Conservation (phyloP, 2,329 filamentous ascomycete species). For the Acrodontium crateriforme region DNA sequence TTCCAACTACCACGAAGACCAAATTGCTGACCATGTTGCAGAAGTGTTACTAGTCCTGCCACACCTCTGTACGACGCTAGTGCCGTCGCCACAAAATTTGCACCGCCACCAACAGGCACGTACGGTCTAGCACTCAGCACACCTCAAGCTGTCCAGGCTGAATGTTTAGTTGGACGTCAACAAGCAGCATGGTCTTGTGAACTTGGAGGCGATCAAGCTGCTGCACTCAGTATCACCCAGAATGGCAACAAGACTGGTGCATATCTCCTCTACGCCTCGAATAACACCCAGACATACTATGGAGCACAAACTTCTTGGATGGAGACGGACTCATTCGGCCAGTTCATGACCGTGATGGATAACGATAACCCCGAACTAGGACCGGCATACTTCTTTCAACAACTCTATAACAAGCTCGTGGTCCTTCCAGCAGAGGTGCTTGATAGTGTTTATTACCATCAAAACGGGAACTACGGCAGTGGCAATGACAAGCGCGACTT, state of each 20-base stretch:
- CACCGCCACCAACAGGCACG: constrained; percentile 40
- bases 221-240: constrained; percentile 17
- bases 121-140: constrained; percentile 42
- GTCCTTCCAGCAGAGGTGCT: constrained; percentile 32
- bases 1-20: too few relatives aligned
- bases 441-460: not conserved
- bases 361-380: constrained; percentile 42
- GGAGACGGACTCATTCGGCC: constrained; percentile 25
- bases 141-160: constrained; percentile 35
- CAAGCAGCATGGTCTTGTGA: constrained; percentile 51
- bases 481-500: constrained; percentile 11
- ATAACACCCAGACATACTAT: constrained; percentile 34
- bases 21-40: too few relatives aligned
- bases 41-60: too few relatives aligned
- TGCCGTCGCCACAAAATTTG: constrained; percentile 36
- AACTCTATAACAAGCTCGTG: constrained; percentile 51
- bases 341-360: constrained; percentile 43
- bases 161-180: constrained; percentile 45
- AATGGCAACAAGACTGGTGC: constrained; percentile 14
- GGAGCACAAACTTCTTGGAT: constrained; percentile 42
- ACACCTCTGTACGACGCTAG: constrained; percentile 22
- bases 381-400: constrained; percentile 50
- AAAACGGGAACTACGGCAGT: constrained; percentile 15
- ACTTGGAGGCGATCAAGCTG: constrained; percentile 23
- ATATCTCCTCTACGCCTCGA: constrained; percentile 16